Base-by-base conservation (phyloP, 129 eudicot genomes). In the Kitagawia praeruptora region DNA sequence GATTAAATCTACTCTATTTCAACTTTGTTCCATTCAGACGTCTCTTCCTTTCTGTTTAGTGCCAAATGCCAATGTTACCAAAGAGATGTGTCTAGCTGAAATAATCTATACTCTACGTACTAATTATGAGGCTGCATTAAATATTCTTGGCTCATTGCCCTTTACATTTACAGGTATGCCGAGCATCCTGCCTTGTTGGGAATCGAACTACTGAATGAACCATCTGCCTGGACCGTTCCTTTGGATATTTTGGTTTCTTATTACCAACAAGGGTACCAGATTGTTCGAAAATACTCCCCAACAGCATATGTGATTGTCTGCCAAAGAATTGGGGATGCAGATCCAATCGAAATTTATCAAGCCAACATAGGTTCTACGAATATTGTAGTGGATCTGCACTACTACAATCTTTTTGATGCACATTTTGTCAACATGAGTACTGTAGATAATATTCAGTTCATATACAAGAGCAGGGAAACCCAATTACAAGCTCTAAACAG, bases 191-290 rank as follows among this genome's bases (percentile, higher is more conserved):
- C 93, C 8, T 48, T 91, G 85, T 83, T 89, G 69, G 97, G 93
- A 67, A 87, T 91, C 37, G 96, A 91, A 84, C 91, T 91, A 38
- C 61, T 91, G 71, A 89, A 91, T 47, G 91, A 91, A 82, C 93
- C 93, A 79, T 85, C 90, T 12, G 87, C 91, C 66, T 86, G 81
- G 25, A 58, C 79, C 12, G 90, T 89, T 47, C 85, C 93, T 11
- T 69, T 91, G 56, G 93, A 91, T 81, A 70, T 77, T 67, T 81
- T 91, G 48, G 77, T 87, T 81, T 84, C 90, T 11, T 91, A 38
- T 79, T 91, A 89, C 83, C 85, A 80, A 81, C 88, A 89, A 87
- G 96, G 96, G 51, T 91, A 91, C 81, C 80, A 85, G 64, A 82
- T 75, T 31, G 88, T 91, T 44, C 75, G 96, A 25, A 87, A 88